Conservation (phyloP, 148 eudicot species). For the Persicaria tinctoria region DNA sequence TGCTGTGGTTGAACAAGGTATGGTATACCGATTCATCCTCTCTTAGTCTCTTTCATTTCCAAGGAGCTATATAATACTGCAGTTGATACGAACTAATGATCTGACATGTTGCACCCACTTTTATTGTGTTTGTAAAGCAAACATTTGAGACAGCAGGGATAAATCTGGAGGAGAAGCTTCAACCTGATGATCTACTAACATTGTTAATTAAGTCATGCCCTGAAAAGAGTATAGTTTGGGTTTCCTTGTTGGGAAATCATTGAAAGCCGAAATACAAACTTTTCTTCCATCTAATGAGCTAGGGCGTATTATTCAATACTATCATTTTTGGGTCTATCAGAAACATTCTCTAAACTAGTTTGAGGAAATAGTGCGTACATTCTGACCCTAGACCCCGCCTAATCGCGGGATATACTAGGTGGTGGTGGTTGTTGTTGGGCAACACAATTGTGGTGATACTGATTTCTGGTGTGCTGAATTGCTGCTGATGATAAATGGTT, state of each 20-base stretch:
- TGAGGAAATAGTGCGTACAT: too few species aligned
- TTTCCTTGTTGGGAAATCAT: neutral
- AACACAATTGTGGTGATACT: too few species aligned
- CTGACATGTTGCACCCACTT: neutral
- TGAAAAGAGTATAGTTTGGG: conserved; percentile 53
- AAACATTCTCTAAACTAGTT: too few species aligned
- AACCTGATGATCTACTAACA: conserved; percentile 24
- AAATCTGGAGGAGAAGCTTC: conserved; percentile 25
- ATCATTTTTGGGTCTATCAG: too few species aligned
- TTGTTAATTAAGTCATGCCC: conserved; percentile 45
- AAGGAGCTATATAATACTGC: neutral
- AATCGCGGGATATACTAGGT: too few species aligned
- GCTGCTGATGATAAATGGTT: too few species aligned
- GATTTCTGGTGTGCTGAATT: too few species aligned
- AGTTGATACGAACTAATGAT: neutral
- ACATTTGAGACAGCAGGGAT: conserved; percentile 18
- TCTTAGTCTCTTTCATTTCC: neutral
- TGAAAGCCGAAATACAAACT: too few species aligned
- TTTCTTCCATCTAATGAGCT: too few species aligned
- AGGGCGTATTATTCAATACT: too few species aligned
- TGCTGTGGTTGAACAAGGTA: conserved; percentile 65
- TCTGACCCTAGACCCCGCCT: too few species aligned
- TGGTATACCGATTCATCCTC: neutral
- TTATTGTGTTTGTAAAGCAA: conserved; percentile 30
- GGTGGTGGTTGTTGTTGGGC: too few species aligned